A percentile compares a stretch with the other conserved stretches of the same genome.
phyloP scores from a whole-genome alignment of 1,139 yeast genomes.

The Maudiozyma humilis region DNA sequence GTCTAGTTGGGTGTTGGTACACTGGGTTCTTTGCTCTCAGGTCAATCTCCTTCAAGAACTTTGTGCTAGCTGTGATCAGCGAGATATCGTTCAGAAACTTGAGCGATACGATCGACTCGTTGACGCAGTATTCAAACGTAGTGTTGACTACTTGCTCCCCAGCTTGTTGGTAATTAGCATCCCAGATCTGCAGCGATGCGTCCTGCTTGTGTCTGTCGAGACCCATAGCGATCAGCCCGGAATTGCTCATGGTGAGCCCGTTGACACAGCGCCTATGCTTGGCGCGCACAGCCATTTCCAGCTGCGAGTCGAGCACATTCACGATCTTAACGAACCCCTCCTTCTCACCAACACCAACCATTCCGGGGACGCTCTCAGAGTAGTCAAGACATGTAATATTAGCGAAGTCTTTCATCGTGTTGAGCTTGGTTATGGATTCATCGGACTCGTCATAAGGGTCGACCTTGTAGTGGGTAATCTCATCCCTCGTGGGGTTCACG shows the following conservation, averaged over 20 bases:
- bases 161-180: conserved; percentile 48
- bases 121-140: conserved; percentile 52
- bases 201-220: conserved; percentile 76
- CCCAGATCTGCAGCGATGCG: conserved; percentile 73
- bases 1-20: conserved; percentile 68
- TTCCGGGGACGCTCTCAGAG: conserved; percentile 47
- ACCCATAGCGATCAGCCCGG: conserved; percentile 67
- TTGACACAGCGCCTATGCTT: conserved; percentile 71
- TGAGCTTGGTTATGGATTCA: conserved; percentile 40
- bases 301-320: conserved; percentile 39
- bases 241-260: conserved; percentile 57
- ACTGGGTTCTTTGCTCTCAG: conserved; percentile 59
- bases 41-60: conserved; percentile 72
- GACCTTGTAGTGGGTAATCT: conserved; percentile 31
- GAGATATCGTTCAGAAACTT: conserved; percentile 56
- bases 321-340: conserved; percentile 61
- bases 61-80: conserved; percentile 69
- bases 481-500: conserved; percentile 33
- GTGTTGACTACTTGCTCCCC: conserved; percentile 43
- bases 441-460: conserved; percentile 33
- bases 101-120: conserved; percentile 66
- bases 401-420: conserved; percentile 57
- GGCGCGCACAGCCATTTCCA: conserved; percentile 38
- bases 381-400: conserved; percentile 66
- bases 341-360: conserved; percentile 65